Percentiles rank a stretch among this genome's conserved stretches.
Conservation (phyloP, 129 eudicot species). For the Helianthus tuberosus region DNA sequence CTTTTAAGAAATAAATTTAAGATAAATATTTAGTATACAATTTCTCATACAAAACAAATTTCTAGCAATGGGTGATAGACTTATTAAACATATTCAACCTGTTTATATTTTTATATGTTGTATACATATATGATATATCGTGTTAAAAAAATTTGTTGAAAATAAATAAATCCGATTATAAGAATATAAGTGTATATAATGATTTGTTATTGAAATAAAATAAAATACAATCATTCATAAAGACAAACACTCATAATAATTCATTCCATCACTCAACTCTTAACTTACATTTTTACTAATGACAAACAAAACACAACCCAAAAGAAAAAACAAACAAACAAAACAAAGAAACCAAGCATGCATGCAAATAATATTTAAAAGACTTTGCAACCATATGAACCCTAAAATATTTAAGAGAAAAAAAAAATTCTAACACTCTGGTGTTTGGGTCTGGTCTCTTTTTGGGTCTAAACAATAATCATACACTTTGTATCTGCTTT, state of each 20-base stretch:
- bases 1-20: too few relatives aligned
- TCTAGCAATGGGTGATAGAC: too few relatives aligned
- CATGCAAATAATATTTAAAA: not conserved
- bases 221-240: too few relatives aligned
- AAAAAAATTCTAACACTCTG: slow-evolving; percentile 50
- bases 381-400: slow-evolving; percentile 20
- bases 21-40: too few relatives aligned
- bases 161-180: too few relatives aligned
- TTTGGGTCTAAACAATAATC: slow-evolving; percentile 72
- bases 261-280: not conserved
- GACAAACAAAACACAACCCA: slow-evolving; percentile 11
- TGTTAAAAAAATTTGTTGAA: too few relatives aligned
- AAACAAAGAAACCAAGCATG: not conserved
- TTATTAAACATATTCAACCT: too few relatives aligned
- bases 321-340: not conserved
- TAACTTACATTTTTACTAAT: not conserved
- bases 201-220: too few relatives aligned
- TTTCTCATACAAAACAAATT: too few relatives aligned
- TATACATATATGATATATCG: too few relatives aligned
- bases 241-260: not conserved
- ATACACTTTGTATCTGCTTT: slow-evolving; percentile 57
- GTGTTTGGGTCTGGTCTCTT: slow-evolving; percentile 70
- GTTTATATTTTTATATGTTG: too few relatives aligned
- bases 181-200: too few relatives aligned
- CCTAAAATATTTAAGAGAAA: not conserved